Conservation (phyloP, 176 grass and related monocot genomes). For the Cenchrus americanus region DNA sequence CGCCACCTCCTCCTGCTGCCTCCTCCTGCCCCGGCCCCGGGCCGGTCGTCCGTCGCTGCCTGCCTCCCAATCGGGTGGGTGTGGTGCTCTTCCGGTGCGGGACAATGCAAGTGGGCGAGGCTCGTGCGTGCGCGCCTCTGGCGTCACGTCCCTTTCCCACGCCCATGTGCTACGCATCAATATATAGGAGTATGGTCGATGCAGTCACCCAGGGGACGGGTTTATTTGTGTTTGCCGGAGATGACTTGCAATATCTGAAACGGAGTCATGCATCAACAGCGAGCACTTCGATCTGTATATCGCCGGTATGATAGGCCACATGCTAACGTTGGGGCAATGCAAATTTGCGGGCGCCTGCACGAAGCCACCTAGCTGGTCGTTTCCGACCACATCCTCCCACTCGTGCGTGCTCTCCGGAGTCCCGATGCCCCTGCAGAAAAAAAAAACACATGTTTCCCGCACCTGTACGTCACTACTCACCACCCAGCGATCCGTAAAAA, state of each 20-base stretch:
- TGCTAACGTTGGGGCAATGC: too few relatives aligned
- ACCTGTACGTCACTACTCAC: too few relatives aligned
- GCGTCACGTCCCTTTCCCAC: neutral
- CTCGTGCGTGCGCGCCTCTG: neutral
- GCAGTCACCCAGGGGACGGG: neutral
- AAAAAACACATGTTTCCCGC: too few relatives aligned
- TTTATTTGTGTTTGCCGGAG: neutral
- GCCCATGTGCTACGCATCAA: neutral
- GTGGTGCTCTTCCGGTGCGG: neutral
- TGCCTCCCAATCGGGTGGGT: slow-evolving; percentile 21
- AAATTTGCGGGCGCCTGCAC: too few relatives aligned
- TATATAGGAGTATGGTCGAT: neutral
- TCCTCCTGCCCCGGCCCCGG: slow-evolving; percentile 2
- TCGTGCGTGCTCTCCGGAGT: too few relatives aligned
- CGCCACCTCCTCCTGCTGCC: too few relatives aligned
- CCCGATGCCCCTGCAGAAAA: too few relatives aligned
- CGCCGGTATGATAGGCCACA: too few relatives aligned
- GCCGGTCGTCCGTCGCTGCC: neutral
- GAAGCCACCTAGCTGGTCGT: too few relatives aligned
- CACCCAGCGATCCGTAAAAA: too few relatives aligned
- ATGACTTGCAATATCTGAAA: neutral
- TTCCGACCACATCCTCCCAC: too few relatives aligned
- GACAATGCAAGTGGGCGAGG: neutral
- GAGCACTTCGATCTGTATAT: too few relatives aligned
- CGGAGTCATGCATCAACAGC: neutral